Evolutionary conservation across 805 yeast genomes (phyloP).

Genomic region (Hanseniaspora nectarophila): DNA sequence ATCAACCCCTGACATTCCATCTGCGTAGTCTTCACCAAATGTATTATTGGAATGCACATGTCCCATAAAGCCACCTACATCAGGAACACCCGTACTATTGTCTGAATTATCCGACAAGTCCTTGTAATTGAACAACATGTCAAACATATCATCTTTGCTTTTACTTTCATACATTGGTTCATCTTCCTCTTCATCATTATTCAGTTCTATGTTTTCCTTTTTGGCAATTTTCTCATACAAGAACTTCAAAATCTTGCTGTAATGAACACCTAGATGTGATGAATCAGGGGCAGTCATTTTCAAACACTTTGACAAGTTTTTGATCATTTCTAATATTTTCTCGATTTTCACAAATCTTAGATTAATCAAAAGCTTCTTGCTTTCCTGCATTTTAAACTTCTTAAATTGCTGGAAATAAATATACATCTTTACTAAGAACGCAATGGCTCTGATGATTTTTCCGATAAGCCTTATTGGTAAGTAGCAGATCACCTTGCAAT

Average conservation of each 20-base stretch:
- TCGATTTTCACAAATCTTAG: conserved; percentile 57
- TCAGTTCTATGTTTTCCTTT: conserved; percentile 1
- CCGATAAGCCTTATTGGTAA: conserved; percentile 93
- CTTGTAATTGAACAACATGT: conserved; percentile 4
- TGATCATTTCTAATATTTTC: conserved; percentile 56
- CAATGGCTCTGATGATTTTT: conserved; percentile 74
- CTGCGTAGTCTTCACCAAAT: neutral
- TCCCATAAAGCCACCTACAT: neutral
- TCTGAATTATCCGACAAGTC: neutral
- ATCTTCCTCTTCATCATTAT: conserved; percentile 32
- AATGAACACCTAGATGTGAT: conserved; percentile 67
- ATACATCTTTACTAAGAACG: conserved; percentile 79
- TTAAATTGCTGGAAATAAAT: conserved; percentile 36
- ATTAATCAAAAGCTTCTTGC: conserved; percentile 38
- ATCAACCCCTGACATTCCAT: neutral
- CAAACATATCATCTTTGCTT: conserved; percentile 11
- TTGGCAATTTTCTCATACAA: conserved; percentile 54
- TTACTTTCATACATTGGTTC: conserved; percentile 15
- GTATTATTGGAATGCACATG: neutral
- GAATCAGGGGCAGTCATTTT: conserved; percentile 84
- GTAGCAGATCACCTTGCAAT: conserved; percentile 48
- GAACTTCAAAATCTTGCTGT: conserved; percentile 64
- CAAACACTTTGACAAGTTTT: conserved; percentile 58
- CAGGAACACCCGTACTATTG: neutral
- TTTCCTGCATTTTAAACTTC: conserved; percentile 27